Conservation (phyloP, 768 basidiomycete species). For the Boletellus sp. region DNA sequence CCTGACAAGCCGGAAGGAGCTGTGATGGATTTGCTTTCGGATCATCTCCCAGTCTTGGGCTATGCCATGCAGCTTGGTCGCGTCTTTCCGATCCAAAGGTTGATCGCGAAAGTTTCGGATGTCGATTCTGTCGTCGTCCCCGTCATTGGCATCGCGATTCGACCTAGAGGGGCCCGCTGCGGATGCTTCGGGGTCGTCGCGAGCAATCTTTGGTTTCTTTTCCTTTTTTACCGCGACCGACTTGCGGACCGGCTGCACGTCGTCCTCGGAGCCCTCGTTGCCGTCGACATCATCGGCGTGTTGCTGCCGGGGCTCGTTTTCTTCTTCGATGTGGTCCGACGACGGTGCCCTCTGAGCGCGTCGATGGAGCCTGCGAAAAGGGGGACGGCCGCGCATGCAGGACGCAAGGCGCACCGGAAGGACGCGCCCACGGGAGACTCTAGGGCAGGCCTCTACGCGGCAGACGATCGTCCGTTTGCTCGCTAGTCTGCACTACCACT, state of each 20-base stretch:
- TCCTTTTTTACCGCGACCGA: slow-evolving; percentile 26
- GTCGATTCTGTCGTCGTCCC: slow-evolving; percentile 52
- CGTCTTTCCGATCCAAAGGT: slow-evolving; percentile 55
- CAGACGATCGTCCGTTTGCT: not conserved
- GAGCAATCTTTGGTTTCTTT: slow-evolving; percentile 29
- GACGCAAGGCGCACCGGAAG: slow-evolving; percentile 4
- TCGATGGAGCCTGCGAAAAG: slow-evolving; percentile 36
- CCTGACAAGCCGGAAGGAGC: slow-evolving; percentile 43
- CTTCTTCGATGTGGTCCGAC: slow-evolving; percentile 59
- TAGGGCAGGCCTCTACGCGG: slow-evolving; percentile 32
- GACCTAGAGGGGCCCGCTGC: slow-evolving; percentile 24
- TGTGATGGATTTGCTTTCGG: slow-evolving; percentile 43
- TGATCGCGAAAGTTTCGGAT: slow-evolving; percentile 62
- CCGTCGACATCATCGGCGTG: slow-evolving; percentile 42
- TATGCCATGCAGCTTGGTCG: slow-evolving; percentile 52
- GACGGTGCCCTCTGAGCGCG: slow-evolving; percentile 44
- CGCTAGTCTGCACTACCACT: no score
- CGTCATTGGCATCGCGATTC: slow-evolving; percentile 32
- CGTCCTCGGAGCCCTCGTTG: slow-evolving; percentile 34
- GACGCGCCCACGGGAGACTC: slow-evolving; percentile 20
- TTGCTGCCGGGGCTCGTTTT: slow-evolving; percentile 39
- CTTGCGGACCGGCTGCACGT: slow-evolving; percentile 37
- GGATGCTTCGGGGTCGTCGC: slow-evolving; percentile 11
- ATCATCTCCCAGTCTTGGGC: slow-evolving; percentile 61
- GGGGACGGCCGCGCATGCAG: slow-evolving; percentile 17